Evolutionary conservation across 1,284 basidiomycete genomes (phyloP).

Genomic region (Pascua guehoae): DNA sequence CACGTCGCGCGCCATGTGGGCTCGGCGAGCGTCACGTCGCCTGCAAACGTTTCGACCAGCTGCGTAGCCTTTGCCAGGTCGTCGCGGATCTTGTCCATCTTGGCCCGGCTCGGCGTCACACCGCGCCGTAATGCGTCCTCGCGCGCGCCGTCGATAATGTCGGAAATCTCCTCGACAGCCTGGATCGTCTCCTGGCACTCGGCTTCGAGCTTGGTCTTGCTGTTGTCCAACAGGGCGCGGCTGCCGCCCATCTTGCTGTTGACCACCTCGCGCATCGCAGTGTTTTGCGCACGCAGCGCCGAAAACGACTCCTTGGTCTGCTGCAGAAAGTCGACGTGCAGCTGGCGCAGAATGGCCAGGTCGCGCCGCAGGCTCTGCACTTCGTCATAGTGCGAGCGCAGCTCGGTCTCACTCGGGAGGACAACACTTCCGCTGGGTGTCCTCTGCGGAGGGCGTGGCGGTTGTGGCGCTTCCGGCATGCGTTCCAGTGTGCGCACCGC

Average conservation of each 20-base stretch:
- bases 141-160: constrained; percentile 84
- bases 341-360: constrained; percentile 85
- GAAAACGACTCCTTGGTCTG: constrained; percentile 81
- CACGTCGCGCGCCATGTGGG: constrained; percentile 99
- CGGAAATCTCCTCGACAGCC: constrained; percentile 88
- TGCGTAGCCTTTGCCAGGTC: constrained; percentile 67
- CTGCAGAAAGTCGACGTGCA: constrained; percentile 88
- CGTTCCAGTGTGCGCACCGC: constrained; percentile 11
- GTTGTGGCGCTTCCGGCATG: too few relatives aligned
- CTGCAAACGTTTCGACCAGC: constrained; percentile 73
- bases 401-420: constrained; percentile 56
- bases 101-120: constrained; percentile 71
- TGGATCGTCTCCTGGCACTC: constrained; percentile 87
- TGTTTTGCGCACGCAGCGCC: constrained; percentile 74
- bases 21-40: constrained; percentile 83
- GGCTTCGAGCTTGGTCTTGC: constrained; percentile 82
- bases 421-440: constrained; percentile 3
- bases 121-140: constrained; percentile 89
- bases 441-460: background rate
- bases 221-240: constrained; percentile 82
- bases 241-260: constrained; percentile 77
- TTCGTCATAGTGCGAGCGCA: constrained; percentile 89
- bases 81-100: constrained; percentile 69
- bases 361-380: constrained; percentile 89
- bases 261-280: constrained; percentile 79